Percentiles rank a stretch among this genome's conserved stretches.
phyloP scores from a whole-genome alignment of 306 rosid genomes.

The Sicyos baderoa region DNA sequence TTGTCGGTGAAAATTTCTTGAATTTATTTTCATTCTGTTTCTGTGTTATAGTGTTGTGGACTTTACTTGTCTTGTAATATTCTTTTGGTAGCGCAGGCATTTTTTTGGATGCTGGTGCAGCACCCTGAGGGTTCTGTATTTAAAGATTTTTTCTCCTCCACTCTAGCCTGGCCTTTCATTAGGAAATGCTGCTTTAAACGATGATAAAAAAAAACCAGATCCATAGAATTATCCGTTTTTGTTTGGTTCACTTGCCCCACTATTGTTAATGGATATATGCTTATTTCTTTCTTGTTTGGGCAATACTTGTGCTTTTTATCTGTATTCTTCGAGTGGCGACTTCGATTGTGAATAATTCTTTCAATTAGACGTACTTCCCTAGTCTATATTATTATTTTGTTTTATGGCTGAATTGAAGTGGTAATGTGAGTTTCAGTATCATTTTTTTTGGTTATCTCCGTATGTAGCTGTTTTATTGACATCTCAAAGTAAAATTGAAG shows the following conservation, averaged over 20 bases:
- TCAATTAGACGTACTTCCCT: not conserved
- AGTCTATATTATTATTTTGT: not conserved
- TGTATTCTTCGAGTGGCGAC: not conserved
- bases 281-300: no score
- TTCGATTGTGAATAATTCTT: not conserved
- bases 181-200: slow-evolving; percentile 14
- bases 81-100: slow-evolving; percentile 63
- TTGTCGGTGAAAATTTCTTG: slow-evolving; percentile 11
- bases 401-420: not conserved
- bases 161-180: slow-evolving; percentile 20
- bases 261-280: no score
- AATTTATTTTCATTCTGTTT: slow-evolving; percentile 31
- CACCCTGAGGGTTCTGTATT: slow-evolving; percentile 23
- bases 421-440: not conserved
- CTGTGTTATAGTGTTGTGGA: slow-evolving; percentile 38
- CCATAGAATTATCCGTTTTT: not conserved
- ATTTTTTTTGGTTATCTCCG: not conserved
- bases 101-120: slow-evolving; percentile 45
- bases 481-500: not conserved
- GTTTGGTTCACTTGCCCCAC: not conserved
- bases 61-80: slow-evolving; percentile 42
- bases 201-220: slow-evolving; percentile 9
- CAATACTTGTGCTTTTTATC: not conserved
- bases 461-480: not conserved
- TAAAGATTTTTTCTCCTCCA: slow-evolving; percentile 28